Conservation (phyloP, 1,284 basidiomycete species). For the Moniliella sp. region DNA sequence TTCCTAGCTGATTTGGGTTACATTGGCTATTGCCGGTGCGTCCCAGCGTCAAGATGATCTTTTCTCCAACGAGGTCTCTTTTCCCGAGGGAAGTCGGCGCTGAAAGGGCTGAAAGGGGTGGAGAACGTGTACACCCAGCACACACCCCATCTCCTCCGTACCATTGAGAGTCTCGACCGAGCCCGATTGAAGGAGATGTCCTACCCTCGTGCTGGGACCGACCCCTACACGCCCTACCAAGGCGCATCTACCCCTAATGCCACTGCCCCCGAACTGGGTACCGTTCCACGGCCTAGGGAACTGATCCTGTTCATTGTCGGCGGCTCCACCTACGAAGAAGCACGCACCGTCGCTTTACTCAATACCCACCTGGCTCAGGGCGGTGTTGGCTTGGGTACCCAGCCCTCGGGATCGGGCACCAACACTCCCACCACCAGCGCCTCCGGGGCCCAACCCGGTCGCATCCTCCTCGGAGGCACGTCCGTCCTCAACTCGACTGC, state of each 20-base stretch:
- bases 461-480: constrained; percentile 26
- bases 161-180: constrained; percentile 67
- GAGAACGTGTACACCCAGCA: constrained; percentile 99
- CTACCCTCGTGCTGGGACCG: constrained; percentile 56
- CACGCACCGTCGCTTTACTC: constrained; percentile 18
- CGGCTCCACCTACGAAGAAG: constrained; percentile 30
- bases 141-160: constrained; percentile 73
- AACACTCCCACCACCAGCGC: no score
- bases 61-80: constrained; percentile 89
- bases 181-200: constrained; percentile 65
- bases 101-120: constrained; percentile 91
- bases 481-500: constrained; percentile 19
- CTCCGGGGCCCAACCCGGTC: constrained; percentile 1
- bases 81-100: constrained; percentile 72
- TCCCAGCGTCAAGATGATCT: constrained; percentile 93
- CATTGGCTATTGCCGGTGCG: constrained; percentile 76
- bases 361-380: constrained; percentile 6
- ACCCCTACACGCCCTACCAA: no score
- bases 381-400: constrained; percentile 1
- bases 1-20: constrained; percentile 58
- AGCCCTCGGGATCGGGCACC: background rate
- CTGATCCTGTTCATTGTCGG: constrained; percentile 31
- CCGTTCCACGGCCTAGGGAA: constrained; percentile 21
- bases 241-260: no score
- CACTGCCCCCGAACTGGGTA: no score